Percentiles rank a stretch among this genome's conserved stretches.
Evolutionary conservation across 2,329 filamentous ascomycete genomes (phyloP).

Genomic region (Aspergillus udagawae): DNA sequence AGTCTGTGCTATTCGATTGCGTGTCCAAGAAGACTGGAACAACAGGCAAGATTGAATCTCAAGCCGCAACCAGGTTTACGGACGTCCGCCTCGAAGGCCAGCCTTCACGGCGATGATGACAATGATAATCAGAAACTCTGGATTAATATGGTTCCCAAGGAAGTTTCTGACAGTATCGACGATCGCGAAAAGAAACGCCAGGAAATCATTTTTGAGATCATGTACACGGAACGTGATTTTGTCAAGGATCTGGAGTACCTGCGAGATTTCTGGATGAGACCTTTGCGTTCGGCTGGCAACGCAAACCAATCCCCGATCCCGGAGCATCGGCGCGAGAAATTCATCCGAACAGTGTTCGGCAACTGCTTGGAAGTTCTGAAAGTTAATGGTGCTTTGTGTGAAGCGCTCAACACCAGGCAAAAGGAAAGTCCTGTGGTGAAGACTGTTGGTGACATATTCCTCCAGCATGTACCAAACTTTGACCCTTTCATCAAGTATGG

Average conservation of each 20-base stretch:
- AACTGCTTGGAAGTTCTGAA: constrained; percentile 93
- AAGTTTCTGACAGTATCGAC: constrained; percentile 82
- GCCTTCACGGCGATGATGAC: constrained; percentile 74
- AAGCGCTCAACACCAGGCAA: constrained; percentile 82
- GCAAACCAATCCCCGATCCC: constrained; percentile 75
- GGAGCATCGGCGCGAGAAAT: constrained; percentile 78
- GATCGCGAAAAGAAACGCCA: constrained; percentile 96
- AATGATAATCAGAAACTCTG: constrained; percentile 96
- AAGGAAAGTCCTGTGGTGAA: constrained; percentile 85
- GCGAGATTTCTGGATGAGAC: constrained; percentile 97
- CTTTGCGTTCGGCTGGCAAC: constrained; percentile 68
- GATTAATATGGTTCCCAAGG: constrained; percentile 98
- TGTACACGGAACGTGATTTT: constrained; percentile 98
- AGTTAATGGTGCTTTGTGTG: constrained; percentile 84
- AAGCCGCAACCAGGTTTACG: constrained; percentile 87
- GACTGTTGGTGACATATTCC: constrained; percentile 89
- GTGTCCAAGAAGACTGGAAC: constrained; percentile 86
- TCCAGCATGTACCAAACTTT: constrained; percentile 87
- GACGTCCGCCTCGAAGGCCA: constrained; percentile 64
- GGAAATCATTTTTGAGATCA: constrained; percentile 95
- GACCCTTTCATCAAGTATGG: constrained; percentile 96
- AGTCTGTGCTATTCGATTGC: constrained; percentile 97
- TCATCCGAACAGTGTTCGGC: constrained; percentile 90
- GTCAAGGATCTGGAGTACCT: constrained; percentile 98
- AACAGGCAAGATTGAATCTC: constrained; percentile 89